These are phyloP conservation scores for Diospyros kaki DNA, from an alignment of 148 eudicot species.

Conservation along the genomic window DNA sequence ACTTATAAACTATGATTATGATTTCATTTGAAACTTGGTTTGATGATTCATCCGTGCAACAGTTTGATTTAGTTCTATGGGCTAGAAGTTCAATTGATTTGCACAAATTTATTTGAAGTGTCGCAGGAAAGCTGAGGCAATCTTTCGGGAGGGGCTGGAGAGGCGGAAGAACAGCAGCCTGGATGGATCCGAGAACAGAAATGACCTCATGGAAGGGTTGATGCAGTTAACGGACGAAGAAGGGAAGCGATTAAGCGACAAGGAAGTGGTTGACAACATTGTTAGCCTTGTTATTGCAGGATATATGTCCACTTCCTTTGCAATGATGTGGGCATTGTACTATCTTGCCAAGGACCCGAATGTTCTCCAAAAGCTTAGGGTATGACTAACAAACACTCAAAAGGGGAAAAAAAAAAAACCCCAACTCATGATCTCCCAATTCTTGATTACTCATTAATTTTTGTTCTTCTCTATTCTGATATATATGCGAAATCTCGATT, in stretches of 20 bases:
- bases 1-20: too few species aligned
- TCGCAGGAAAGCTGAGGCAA: slow-evolving; percentile 26
- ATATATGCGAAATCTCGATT: background rate
- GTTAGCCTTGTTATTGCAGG: slow-evolving; percentile 32
- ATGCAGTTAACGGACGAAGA: slow-evolving; percentile 33
- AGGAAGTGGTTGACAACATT: slow-evolving; percentile 38
- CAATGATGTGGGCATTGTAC: slow-evolving; percentile 39
- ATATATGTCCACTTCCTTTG: slow-evolving; percentile 25
- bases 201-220: slow-evolving; percentile 34
- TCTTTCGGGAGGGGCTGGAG: slow-evolving; percentile 27
- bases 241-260: slow-evolving; percentile 26
- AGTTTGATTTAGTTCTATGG: too few species aligned
- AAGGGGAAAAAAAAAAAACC: background rate
- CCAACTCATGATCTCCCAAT: background rate
- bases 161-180: slow-evolving; percentile 16
- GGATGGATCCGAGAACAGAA: background rate
- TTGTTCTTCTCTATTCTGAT: background rate
- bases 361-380: slow-evolving; percentile 52
- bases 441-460: background rate
- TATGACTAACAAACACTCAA: slow-evolving; percentile 4
- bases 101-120: slow-evolving; percentile 17
- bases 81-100: too few species aligned
- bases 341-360: slow-evolving; percentile 44
- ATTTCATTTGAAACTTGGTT: too few species aligned
- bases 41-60: too few species aligned